Conservation (phyloP, 2,329 filamentous ascomycete genomes). For the Xylaria sp. region DNA sequence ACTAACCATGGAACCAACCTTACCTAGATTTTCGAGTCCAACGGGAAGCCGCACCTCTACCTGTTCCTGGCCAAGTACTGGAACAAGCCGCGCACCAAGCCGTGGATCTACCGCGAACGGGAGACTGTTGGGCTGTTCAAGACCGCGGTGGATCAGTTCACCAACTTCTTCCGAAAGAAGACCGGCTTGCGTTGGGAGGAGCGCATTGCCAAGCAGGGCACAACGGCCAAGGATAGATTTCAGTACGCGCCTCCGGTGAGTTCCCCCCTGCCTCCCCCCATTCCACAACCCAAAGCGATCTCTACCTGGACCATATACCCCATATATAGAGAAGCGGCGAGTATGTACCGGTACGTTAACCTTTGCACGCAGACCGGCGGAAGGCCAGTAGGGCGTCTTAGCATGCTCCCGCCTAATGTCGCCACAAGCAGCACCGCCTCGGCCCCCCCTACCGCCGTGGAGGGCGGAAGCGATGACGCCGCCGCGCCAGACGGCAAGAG, state of each 20-base stretch:
- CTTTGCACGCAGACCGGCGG: conserved; percentile 43
- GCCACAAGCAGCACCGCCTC: too few relatives aligned
- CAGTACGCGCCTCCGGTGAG: conserved; percentile 53
- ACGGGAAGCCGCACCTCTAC: conserved; percentile 61
- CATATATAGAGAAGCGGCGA: too few relatives aligned
- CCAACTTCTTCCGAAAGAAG: conserved; percentile 58
- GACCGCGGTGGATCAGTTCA: conserved; percentile 54
- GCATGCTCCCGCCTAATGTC: not conserved
- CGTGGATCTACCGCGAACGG: conserved; percentile 41
- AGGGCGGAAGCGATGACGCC: too few relatives aligned
- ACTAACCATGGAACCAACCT: not conserved
- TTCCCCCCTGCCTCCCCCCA: not conserved
- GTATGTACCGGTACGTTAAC: too few relatives aligned
- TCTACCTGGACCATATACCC: too few relatives aligned
- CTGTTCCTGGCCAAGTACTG: conserved; percentile 58
- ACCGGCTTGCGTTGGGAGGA: conserved; percentile 64
- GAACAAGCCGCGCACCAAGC: conserved; percentile 44
- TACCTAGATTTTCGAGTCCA: conserved; percentile 69
- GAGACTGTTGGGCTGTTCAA: conserved; percentile 43
- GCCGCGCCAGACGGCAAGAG: too few relatives aligned
- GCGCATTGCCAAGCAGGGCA: conserved; percentile 44
- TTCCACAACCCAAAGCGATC: too few relatives aligned
- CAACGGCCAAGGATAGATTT: conserved; percentile 40
- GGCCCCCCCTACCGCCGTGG: too few relatives aligned
- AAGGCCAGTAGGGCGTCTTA: conserved; percentile 40